Base-by-base conservation (phyloP, 371 early-diverging fungal genomes). In the Smittium mucronatum region DNA sequence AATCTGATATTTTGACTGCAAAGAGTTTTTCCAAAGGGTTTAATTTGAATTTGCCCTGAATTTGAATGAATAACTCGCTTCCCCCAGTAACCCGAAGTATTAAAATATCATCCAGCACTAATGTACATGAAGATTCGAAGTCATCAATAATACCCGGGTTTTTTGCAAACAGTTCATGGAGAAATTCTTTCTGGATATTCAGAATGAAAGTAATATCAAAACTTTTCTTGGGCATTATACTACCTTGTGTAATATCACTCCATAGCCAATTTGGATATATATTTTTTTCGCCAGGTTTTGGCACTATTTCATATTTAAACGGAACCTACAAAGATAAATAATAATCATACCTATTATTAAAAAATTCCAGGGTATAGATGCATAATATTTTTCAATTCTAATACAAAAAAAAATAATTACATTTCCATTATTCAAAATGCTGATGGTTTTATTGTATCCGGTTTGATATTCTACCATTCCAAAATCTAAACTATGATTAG, bases 381-480 rank as follows among this genome's bases (percentile, higher is more conserved):
- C n/a, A n/a, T n/a, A n/a, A n/a, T n/a, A n/a, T n/a, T n/a, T n/a
- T n/a, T n/a, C n/a, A n/a, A n/a, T n/a, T n/a, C n/a, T n/a, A n/a
- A n/a, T n/a, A n/a, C n/a, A n/a, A n/a, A n/a, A n/a, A n/a, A n/a
- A n/a, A n/a, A 69, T n/a, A 61, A 5, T 61, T 61, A 77, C 80
- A 70, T 81, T 74, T 1, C 94, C 93, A n/a, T 85, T 85, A 71
- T 95, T 95, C 36, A 82, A 83, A 28, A 96, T 74, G 0, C 78
- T 74, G 57, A 94, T 65, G 2, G 75, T 74, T 34, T 79, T 73
- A 36, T 85, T 84, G 61, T 83, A 82, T 29, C 84, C 81, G 15
- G 80, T 71, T 0, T 70, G 82, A 74, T 85, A 91, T n/a, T 77
- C 71, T n/a, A 93, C 87, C 25, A 83, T 81, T n/a, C 88, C 94